phyloP scores from a whole-genome alignment of 495 filamentous ascomycete species.

The Penicillium goetzii region DNA sequence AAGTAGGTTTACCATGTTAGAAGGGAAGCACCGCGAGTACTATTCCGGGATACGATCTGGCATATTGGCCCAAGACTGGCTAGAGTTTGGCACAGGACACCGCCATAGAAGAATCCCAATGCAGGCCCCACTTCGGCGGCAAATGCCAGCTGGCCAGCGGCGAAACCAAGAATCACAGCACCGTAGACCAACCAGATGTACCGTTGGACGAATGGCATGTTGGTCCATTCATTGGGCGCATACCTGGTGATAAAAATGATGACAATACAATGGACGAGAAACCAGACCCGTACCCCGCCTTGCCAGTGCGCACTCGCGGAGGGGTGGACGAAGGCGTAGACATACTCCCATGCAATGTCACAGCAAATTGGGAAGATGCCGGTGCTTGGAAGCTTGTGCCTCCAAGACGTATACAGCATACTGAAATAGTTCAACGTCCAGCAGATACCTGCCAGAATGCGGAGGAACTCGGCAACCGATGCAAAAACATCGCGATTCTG shows the following conservation, averaged over 20 bases:
- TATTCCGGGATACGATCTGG: not conserved
- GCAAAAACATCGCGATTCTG: not conserved
- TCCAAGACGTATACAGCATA: not conserved
- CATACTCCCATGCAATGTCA: not conserved
- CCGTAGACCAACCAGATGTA: not conserved
- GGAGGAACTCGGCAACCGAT: not conserved
- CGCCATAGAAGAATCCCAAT: not conserved
- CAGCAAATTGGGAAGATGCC: not conserved
- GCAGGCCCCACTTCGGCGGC: not conserved
- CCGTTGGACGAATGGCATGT: not conserved
- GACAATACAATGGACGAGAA: not conserved
- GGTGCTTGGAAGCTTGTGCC: not conserved
- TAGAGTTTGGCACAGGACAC: not conserved
- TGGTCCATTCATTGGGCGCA: not conserved
- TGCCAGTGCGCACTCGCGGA: not conserved
- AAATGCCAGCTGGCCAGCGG: not conserved
- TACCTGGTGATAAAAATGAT: not conserved
- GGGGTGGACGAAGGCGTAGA: not conserved
- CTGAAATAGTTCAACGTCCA: not conserved
- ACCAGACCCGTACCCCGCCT: not conserved
- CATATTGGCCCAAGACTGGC: not conserved
- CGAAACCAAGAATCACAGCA: not conserved
- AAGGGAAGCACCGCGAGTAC: not conserved
- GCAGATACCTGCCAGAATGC: not conserved
- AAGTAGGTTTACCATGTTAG: not conserved